phyloP scores from a whole-genome alignment of 257 asterid species.

The Striga asiatica region DNA sequence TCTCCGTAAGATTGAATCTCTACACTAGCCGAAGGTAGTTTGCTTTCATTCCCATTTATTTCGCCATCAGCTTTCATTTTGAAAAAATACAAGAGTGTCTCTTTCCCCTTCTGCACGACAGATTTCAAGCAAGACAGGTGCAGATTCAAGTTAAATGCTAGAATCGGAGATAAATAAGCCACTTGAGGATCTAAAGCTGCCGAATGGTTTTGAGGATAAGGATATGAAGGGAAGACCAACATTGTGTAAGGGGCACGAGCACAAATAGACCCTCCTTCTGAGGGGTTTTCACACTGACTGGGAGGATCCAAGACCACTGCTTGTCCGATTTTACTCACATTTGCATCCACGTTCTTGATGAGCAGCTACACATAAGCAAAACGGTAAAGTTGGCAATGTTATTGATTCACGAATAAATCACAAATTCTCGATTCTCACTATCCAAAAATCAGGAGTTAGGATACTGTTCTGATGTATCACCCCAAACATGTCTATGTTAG shows the following conservation, averaged over 20 bases:
- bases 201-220: constrained; percentile 29
- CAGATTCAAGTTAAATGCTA: constrained; percentile 64
- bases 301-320: constrained; percentile 79
- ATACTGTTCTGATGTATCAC: too few relatives aligned
- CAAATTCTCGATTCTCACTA: neutral
- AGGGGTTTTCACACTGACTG: constrained; percentile 16
- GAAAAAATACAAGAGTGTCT: constrained; percentile 44
- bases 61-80: constrained; percentile 29
- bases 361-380: constrained; percentile 33
- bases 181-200: constrained; percentile 40
- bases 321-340: constrained; percentile 62
- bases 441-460: neutral
- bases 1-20: constrained; percentile 49
- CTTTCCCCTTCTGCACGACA: constrained; percentile 54
- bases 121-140: constrained; percentile 64
- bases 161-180: constrained; percentile 76
- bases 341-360: constrained; percentile 46
- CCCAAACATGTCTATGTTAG: too few relatives aligned
- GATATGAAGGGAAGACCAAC: constrained; percentile 47
- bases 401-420: too few relatives aligned
- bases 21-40: constrained; percentile 26
- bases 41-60: constrained; percentile 26
- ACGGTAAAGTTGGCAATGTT: neutral
- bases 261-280: constrained; percentile 14
- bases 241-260: constrained; percentile 26